A percentile compares a stretch with the other conserved stretches of the same genome.
phyloP scores from a whole-genome alignment of 306 rosid genomes.

The Prunus mume region DNA sequence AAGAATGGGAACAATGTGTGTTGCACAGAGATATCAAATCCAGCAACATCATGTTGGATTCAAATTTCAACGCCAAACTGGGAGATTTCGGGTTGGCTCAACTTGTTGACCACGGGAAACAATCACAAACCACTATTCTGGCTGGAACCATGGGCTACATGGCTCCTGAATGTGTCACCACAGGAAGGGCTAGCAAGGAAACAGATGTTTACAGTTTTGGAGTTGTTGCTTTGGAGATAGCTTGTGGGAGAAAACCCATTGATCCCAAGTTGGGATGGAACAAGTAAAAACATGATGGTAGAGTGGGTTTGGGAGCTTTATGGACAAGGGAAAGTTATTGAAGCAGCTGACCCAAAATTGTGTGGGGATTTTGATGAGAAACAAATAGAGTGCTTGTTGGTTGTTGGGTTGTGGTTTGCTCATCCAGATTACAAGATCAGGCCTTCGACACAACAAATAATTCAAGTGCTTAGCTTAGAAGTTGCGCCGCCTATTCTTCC shows the following conservation, averaged over 20 bases:
- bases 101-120: constrained; percentile 8
- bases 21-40: constrained; percentile 4
- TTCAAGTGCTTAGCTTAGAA: constrained; percentile 5
- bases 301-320: constrained; percentile 17
- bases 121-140: not conserved
- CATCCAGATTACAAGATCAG: not conserved
- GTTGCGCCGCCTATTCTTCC: constrained; percentile 18
- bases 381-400: constrained; percentile 5
- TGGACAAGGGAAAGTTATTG: not conserved
- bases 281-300: not conserved
- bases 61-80: not conserved
- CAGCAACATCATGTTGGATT: constrained; percentile 2
- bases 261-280: not conserved
- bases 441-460: not conserved
- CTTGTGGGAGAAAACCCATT: not conserved
- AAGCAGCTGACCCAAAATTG: not conserved
- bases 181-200: not conserved
- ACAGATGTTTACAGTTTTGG: constrained; percentile 4
- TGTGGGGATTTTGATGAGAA: not conserved
- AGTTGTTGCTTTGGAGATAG: constrained; percentile 6
- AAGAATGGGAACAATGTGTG: constrained; percentile 11
- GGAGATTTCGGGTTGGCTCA: constrained; percentile 3
- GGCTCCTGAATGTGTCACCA: not conserved
- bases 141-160: constrained; percentile 17
- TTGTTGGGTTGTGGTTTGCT: not conserved